Percentiles rank a stretch among this genome's conserved stretches.
Conservation (phyloP, 495 filamentous ascomycete genomes). For the Penicillium soppii region DNA sequence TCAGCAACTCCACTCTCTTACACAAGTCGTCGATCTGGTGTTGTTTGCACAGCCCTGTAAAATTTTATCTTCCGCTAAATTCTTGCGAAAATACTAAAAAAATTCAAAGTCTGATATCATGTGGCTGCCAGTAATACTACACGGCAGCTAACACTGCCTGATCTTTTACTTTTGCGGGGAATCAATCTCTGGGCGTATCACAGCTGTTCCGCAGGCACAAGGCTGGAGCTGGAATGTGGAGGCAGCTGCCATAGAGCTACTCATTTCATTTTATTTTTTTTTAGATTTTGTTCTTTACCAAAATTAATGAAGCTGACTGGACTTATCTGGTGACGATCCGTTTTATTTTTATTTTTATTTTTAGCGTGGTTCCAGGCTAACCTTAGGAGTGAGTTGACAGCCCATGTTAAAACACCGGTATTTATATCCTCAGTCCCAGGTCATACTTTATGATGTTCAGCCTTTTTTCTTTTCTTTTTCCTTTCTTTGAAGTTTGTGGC, state of each 20-base stretch:
- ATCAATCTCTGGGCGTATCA: conserved; percentile 37
- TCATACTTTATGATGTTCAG: conserved; percentile 11
- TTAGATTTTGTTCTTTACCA: not conserved
- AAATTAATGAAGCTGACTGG: conserved; percentile 16
- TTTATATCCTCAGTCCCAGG: conserved; percentile 15
- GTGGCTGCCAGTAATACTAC: conserved; percentile 12
- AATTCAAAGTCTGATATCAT: conserved; percentile 3
- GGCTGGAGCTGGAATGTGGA: conserved; percentile 24
- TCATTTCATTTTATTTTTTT: conserved; percentile 10
- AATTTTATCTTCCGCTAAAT: not conserved
- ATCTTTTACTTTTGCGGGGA: conserved; percentile 29
- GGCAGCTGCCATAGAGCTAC: conserved; percentile 17
- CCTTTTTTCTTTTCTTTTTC: conserved; percentile 13
- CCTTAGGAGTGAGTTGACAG: conserved; percentile 16
- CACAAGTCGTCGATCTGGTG: not conserved
- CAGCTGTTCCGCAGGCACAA: conserved; percentile 17
- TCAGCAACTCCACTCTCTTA: not conserved
- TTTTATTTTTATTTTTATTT: too few species aligned
- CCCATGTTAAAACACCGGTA: conserved; percentile 1
- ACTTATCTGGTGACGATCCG: conserved; percentile 11
- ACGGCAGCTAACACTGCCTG: conserved; percentile 8
- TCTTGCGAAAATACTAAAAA: not conserved
- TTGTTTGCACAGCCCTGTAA: conserved; percentile 8
- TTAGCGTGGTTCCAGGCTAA: conserved; percentile 13
- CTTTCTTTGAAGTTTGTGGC: conserved; percentile 1